Base-by-base conservation (phyloP, 768 basidiomycete genomes). In the Sarcomyxa edulis region DNA sequence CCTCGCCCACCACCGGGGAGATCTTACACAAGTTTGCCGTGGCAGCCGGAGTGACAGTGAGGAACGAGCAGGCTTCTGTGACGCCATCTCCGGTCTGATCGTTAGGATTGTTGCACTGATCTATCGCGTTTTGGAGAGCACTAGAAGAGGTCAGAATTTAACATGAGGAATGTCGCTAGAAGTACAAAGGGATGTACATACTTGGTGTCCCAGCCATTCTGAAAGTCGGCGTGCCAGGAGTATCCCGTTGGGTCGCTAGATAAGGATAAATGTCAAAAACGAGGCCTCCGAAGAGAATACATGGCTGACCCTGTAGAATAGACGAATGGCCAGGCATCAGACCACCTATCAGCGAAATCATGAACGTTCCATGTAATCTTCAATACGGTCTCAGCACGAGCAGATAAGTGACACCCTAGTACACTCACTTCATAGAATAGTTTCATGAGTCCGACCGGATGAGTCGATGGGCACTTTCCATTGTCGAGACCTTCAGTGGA, bases 161-260 rank as follows among this genome's bases (percentile, higher is more conserved):
- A 26, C 15, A 23, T 7, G 6, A 6, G 2, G 25, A 20, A 28
- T 10, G 26, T 24, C n/a, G 19, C 8, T n/a, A 14, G 15, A 23
- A 35, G 11, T 21, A 11, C 7, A 5, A 44, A 11, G 10, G 19
- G 8, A 14, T 32, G 32, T 15, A 24, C 50, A 4, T 40, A 54
- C 56, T 34, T 37, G 26, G 53, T 55, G 36, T 72, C 68, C 76
- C 76, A 78, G 2, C 76, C 72, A 37, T 70, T 70, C 48, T 62
- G 65, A 53, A 68, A 72, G 50, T 72, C 69, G 0, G 57, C 68
- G 44, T 69, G 68, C 54, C 65, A 64, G 7, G 69, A 71, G 49
- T 64, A 71, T 11, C 73, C 73, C 11, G 72, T 75, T 0, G 72
- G 62, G 43, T 78, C 76, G 6, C 74, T 76, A 42, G 45, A 49